Conservation (phyloP, 2,329 filamentous ascomycete genomes). For the Tolypocladium cylindrosporum region DNA sequence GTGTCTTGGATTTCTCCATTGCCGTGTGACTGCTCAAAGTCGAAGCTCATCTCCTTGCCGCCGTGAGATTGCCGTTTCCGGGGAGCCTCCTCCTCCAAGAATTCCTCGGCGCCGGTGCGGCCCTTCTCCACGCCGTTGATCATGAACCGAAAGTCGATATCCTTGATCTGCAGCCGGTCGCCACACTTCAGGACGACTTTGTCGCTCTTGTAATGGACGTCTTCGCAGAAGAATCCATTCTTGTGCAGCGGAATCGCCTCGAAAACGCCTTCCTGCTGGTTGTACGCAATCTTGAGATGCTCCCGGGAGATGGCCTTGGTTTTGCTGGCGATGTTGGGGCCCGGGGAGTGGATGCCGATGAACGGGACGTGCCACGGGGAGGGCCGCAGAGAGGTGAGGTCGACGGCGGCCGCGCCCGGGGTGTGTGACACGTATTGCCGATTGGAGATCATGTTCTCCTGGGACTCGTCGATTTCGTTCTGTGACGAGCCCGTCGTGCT, state of each 20-base stretch:
- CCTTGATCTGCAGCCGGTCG: slow-evolving; percentile 61
- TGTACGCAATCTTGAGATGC: slow-evolving; percentile 65
- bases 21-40: slow-evolving; percentile 55
- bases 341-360: slow-evolving; percentile 63
- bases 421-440: slow-evolving; percentile 52
- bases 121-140: slow-evolving; percentile 54
- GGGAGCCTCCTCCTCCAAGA: slow-evolving; percentile 37
- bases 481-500: slow-evolving; percentile 32
- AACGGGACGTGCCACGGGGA: slow-evolving; percentile 54
- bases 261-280: slow-evolving; percentile 51
- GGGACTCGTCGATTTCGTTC: slow-evolving; percentile 31
- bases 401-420: slow-evolving; percentile 47
- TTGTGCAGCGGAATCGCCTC: slow-evolving; percentile 51
- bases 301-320: slow-evolving; percentile 66
- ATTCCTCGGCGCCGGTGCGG: slow-evolving; percentile 47
- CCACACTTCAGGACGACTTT: slow-evolving; percentile 52
- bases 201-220: slow-evolving; percentile 44
- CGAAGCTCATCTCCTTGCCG: slow-evolving; percentile 63
- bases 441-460: slow-evolving; percentile 42
- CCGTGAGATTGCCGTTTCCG: slow-evolving; percentile 43
- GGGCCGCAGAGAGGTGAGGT: slow-evolving; percentile 49
- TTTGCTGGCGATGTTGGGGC: slow-evolving; percentile 46
- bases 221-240: slow-evolving; percentile 62
- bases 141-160: slow-evolving; percentile 57
- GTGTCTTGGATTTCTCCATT: slow-evolving; percentile 46